These are phyloP conservation scores for Suillus sp. DNA, from an alignment of 768 basidiomycete species.

Conservation along the genomic window DNA sequence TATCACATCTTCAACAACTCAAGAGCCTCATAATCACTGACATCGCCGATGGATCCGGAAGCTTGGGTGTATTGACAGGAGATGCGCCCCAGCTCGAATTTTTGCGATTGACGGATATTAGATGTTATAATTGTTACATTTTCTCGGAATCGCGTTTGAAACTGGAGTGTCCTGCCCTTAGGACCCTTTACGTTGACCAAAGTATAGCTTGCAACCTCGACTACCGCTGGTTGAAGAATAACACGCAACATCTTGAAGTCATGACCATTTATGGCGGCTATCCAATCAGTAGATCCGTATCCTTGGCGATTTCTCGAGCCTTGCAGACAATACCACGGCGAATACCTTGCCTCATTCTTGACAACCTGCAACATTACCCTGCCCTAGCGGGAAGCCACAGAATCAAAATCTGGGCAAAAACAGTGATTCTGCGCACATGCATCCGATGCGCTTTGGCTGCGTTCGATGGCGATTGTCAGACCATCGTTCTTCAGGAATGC, in stretches of 20 bases:
- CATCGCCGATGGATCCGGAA: no score
- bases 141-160: neutral
- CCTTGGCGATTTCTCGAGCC: neutral
- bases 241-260: neutral
- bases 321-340: neutral
- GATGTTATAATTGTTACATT: rapidly evolving
- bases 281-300: neutral
- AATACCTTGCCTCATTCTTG: constrained; percentile 3
- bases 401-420: neutral
- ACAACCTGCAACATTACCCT: neutral
- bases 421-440: neutral
- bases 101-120: neutral
- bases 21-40: neutral
- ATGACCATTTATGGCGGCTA: neutral
- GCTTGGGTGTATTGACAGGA: neutral
- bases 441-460: neutral
- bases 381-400: rapidly evolving
- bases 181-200: neutral
- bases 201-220: neutral
- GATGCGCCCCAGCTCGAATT: neutral
- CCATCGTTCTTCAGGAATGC: neutral
- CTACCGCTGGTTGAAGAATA: neutral
- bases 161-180: neutral
- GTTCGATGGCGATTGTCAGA: neutral
- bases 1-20: neutral